Evolutionary conservation across 306 rosid genomes (phyloP).

Genomic region (Luffa acutangula): DNA sequence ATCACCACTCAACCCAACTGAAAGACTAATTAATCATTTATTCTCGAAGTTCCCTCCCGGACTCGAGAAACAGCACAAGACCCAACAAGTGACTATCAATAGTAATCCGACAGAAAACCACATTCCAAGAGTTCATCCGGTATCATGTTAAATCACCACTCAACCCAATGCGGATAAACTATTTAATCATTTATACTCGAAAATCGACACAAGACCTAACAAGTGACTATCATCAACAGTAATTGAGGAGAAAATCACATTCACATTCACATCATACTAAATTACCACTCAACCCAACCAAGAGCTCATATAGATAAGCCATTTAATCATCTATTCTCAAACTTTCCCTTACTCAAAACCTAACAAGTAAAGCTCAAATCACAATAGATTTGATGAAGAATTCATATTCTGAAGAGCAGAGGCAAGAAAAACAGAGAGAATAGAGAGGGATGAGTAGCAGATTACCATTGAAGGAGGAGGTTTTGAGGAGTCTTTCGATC

Average conservation of each 20-base stretch:
- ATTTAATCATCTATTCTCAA: no score
- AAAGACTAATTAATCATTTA: background rate
- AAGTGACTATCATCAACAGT: background rate
- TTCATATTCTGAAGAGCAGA: background rate
- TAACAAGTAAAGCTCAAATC: no score
- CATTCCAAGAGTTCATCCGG: background rate
- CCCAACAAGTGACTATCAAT: background rate
- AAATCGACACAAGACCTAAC: background rate
- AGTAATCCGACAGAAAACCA: background rate
- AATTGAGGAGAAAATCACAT: background rate
- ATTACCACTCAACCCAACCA: background rate
- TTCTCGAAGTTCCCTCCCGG: background rate
- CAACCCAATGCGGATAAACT: background rate
- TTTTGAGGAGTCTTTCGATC: conserved; percentile 78
- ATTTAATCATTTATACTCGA: no score
- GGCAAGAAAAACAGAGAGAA: background rate
- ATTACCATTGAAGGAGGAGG: conserved; percentile 73
- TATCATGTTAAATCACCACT: background rate
- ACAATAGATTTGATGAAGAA: background rate
- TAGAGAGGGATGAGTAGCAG: background rate
- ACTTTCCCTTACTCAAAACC: no score
- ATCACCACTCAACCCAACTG: background rate
- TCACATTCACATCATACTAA: background rate
- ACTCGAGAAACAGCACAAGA: background rate
- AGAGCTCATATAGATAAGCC: background rate